Evolutionary conservation across 495 filamentous ascomycete genomes (phyloP), one percentile per base, ranked within the genome.

Genomic region (Aspergillus egyptiacus): DNA sequence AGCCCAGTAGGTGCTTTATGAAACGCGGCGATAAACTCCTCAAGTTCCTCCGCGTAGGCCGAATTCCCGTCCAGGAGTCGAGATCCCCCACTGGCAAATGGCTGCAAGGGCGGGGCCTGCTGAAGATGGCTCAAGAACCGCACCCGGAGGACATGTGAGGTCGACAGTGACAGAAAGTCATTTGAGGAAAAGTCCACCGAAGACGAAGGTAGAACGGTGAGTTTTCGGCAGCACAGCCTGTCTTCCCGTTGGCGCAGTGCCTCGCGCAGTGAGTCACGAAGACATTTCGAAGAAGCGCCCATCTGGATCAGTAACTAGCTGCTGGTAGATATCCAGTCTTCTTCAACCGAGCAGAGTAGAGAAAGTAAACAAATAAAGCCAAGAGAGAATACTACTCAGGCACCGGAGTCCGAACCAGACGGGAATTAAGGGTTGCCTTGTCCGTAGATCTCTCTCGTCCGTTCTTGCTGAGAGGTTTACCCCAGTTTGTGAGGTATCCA

Each of bases 51-150:
- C 0, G 79, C 77, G 52, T 81, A 83, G 0, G 54, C 27, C 0
- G 79, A 85, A 64, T 90, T 91, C 5, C 87, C 87, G 61, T 90
- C 68, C 15, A 73, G 44, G 0, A 74, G 40, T 4, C 72, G 65
- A 5, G 73, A 75, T 1, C 73, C 70, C 2, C 69, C 69, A 15
- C 67, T 70, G 14, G 66, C 64, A 49, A 74, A 64, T 0, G 65
- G 69, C 24, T 68, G 57, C 0, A 46, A 47, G 15, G 68, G 50
- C 6, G 62, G 69, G 1, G 63, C 55, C 20, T 55, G 45, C 10
- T 67, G 63, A 11, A 71, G 51, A 34, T 67, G 63, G 11, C 50
- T 38, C 2, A 70, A 43, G 31, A 60, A 71, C 5, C 57, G 58
- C 7, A 55, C 46, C 5, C 65, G 63, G 32, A 64, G 65, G 9